Conservation (phyloP, 2,329 filamentous ascomycete genomes). For the Metarhizium sp. region DNA sequence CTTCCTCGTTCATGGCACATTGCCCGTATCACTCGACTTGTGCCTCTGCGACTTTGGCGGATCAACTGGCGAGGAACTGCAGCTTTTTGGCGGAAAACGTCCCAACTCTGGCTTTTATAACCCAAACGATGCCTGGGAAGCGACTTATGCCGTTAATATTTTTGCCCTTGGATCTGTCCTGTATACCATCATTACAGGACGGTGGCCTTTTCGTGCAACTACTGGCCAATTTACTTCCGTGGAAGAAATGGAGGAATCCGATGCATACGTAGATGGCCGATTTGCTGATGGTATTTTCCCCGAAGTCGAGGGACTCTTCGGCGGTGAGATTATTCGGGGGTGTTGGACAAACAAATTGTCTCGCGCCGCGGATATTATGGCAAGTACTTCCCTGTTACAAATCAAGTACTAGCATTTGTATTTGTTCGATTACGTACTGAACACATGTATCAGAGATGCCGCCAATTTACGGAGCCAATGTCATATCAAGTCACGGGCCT, state of each 20-base stretch:
- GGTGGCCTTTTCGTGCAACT: slow-evolving; percentile 10
- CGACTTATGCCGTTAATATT: slow-evolving; percentile 6
- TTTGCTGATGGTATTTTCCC: slow-evolving; percentile 9
- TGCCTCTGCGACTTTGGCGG: slow-evolving; percentile 24
- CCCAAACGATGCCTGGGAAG: slow-evolving; percentile 5
- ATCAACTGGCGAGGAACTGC: slow-evolving; percentile 19
- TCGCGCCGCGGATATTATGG: not conserved
- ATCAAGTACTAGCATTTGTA: not conserved
- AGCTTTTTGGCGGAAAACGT: slow-evolving; percentile 8
- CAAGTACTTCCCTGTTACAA: not conserved
- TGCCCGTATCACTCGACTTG: slow-evolving; percentile 13
- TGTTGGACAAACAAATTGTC: slow-evolving; percentile 6
- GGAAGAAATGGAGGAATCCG: slow-evolving; percentile 9
- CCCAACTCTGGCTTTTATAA: slow-evolving; percentile 11
- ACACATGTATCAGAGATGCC: not conserved
- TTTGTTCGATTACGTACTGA: not conserved
- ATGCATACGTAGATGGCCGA: slow-evolving; percentile 6
- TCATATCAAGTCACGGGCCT: not conserved
- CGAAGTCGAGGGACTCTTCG: slow-evolving; percentile 1
- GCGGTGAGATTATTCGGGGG: slow-evolving; percentile 5
- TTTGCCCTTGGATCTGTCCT: slow-evolving; percentile 13
- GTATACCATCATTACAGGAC: slow-evolving; percentile 10
- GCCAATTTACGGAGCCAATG: not conserved
- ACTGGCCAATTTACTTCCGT: slow-evolving; percentile 3
- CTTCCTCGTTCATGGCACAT: slow-evolving; percentile 19